Percentiles rank a stretch among this genome's conserved stretches.
phyloP scores from a whole-genome alignment of 257 asterid genomes.

The Solanum phureja region DNA sequence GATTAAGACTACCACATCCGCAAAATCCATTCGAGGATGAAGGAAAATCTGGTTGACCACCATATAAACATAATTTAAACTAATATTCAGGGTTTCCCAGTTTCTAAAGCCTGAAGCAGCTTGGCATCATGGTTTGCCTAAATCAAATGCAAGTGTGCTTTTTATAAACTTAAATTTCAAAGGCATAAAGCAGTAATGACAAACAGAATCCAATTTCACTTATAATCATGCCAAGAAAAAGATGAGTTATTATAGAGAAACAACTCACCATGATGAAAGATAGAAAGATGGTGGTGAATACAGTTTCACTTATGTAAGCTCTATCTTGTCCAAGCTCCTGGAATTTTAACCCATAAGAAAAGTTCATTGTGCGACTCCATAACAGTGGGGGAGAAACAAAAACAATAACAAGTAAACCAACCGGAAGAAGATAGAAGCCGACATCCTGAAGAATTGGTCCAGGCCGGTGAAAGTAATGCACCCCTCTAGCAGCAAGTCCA shows the following conservation, averaged over 20 bases:
- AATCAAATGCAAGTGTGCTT: not conserved
- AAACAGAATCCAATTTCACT: not conserved
- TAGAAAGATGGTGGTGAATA: slow-evolving; percentile 63
- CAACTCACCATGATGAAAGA: slow-evolving; percentile 78
- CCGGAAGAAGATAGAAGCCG: slow-evolving; percentile 85
- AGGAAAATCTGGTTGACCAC: not conserved
- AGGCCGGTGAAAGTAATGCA: slow-evolving; percentile 68
- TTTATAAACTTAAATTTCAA: not conserved
- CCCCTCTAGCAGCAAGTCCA: slow-evolving; percentile 72
- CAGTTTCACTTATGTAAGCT: slow-evolving; percentile 85
- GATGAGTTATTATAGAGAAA: not conserved
- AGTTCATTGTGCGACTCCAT: not conserved
- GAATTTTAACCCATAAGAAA: slow-evolving; percentile 12
- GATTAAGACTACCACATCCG: not conserved
- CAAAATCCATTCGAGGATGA: not conserved
- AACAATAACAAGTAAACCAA: slow-evolving; percentile 12
- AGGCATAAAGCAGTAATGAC: not conserved
- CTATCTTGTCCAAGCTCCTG: slow-evolving; percentile 88
- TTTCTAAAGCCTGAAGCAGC: not conserved
- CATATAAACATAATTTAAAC: not conserved
- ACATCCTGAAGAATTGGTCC: slow-evolving; percentile 64
- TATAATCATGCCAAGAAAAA: not conserved
- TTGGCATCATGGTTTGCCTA: not conserved
- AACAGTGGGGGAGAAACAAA: not conserved
- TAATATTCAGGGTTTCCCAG: not conserved